Evolutionary conservation across 139 green algal genomes (phyloP).

Genomic region (Chlorella vulgaris): DNA sequence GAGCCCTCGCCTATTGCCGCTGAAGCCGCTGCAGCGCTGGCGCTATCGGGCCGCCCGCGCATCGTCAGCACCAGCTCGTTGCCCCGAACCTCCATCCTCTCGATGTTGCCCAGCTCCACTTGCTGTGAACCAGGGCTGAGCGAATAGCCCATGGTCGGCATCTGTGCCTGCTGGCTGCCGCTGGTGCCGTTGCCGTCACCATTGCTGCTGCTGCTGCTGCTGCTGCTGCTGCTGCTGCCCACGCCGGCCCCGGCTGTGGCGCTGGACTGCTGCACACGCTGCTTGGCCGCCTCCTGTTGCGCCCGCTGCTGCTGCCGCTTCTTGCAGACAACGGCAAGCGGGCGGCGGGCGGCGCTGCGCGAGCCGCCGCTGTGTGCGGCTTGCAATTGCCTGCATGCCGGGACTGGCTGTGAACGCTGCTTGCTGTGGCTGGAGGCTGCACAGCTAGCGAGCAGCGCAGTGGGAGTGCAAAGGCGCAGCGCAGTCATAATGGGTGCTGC

Average conservation of each 20-base stretch:
- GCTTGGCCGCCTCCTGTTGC: conserved; percentile 14
- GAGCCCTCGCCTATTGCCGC: not conserved
- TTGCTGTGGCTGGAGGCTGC: too few species aligned
- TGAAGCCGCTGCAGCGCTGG: too few species aligned
- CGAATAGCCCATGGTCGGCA: not conserved
- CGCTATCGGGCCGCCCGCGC: not conserved
- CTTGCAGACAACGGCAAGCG: conserved; percentile 12
- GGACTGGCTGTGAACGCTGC: not conserved
- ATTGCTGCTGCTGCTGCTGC: not conserved
- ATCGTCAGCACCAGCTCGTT: conserved; percentile 34
- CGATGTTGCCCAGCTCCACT: conserved; percentile 7
- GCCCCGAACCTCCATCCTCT: conserved; percentile 30
- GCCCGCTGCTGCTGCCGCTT: conserved; percentile 15
- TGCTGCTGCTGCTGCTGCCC: not conserved
- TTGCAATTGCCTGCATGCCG: not conserved
- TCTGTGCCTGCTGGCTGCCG: not conserved
- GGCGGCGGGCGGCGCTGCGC: not conserved
- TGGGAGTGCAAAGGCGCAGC: too few species aligned
- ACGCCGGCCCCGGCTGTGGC: too few species aligned
- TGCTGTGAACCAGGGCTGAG: not conserved
- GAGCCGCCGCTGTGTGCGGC: not conserved
- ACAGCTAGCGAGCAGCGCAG: too few species aligned
- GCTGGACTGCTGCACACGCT: conserved; percentile 6
- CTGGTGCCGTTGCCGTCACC: not conserved
- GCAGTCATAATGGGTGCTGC: too few species aligned